Conservation (phyloP, 2,329 filamentous ascomycete species). For the Scedosporium minutisporum region DNA sequence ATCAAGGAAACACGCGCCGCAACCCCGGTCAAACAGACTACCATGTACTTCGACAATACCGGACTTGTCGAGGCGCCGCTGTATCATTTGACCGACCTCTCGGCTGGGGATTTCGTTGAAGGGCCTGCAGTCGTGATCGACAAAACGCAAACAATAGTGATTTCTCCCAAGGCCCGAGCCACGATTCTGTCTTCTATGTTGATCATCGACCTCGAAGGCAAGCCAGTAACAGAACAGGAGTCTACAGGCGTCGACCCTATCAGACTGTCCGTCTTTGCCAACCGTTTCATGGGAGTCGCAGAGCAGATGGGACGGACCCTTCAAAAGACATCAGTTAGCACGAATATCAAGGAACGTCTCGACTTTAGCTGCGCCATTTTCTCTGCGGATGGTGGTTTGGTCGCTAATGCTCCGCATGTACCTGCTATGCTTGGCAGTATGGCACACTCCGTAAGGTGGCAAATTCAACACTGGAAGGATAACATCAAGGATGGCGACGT, state of each 20-base stretch:
- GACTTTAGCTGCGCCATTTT: slow-evolving; percentile 78
- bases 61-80: slow-evolving; percentile 17
- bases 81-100: slow-evolving; percentile 12
- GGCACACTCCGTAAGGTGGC: slow-evolving; percentile 65
- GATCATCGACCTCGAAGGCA: slow-evolving; percentile 20
- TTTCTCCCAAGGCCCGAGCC: slow-evolving; percentile 35
- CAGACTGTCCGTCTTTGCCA: slow-evolving; percentile 66
- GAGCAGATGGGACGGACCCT: slow-evolving; percentile 74
- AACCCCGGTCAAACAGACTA: slow-evolving; percentile 11
- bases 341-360: slow-evolving; percentile 71
- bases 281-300: slow-evolving; percentile 76
- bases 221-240: not conserved
- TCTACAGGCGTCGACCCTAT: slow-evolving; percentile 21
- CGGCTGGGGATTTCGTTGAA: not conserved
- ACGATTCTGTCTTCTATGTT: slow-evolving; percentile 26
- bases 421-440: slow-evolving; percentile 70
- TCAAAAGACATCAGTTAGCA: slow-evolving; percentile 70
- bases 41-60: slow-evolving; percentile 16
- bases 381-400: slow-evolving; percentile 61
- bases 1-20: not conserved
- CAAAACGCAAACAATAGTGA: slow-evolving; percentile 64
- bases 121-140: slow-evolving; percentile 66
- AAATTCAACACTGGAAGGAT: slow-evolving; percentile 53
- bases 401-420: slow-evolving; percentile 67
- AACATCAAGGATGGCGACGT: slow-evolving; percentile 24